These are phyloP conservation scores for Syncephalis plumigaleata DNA, from an alignment of 371 early-diverging fungal species.

Conservation along the genomic window DNA sequence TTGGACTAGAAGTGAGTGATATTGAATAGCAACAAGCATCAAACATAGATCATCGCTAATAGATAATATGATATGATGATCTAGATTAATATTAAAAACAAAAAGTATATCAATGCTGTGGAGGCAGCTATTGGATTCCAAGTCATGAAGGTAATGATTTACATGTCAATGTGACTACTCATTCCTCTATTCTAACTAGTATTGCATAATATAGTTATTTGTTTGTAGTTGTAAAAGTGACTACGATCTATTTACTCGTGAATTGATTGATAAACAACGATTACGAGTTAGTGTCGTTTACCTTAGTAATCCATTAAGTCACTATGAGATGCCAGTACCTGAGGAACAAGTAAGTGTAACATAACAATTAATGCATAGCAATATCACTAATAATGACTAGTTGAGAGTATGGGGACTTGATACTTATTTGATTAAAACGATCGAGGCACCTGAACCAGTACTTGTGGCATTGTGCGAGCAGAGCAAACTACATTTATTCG, in stretches of 20 bases:
- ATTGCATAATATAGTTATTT: constrained; percentile 33
- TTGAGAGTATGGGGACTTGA: constrained; percentile 40
- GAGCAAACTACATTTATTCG: constrained; percentile 32
- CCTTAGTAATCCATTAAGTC: constrained; percentile 15
- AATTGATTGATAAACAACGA: constrained; percentile 31
- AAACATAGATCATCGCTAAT: no score
- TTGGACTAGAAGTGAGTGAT: not conserved
- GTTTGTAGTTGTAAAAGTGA: constrained; percentile 60
- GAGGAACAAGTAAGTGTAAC: constrained; percentile 13
- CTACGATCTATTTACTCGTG: constrained; percentile 40
- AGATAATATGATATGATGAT: no score
- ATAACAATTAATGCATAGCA: no score
- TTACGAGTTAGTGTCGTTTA: constrained; percentile 42
- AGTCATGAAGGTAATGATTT: no score
- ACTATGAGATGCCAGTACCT: constrained; percentile 21
- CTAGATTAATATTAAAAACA: constrained; percentile 38
- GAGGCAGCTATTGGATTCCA: constrained; percentile 20
- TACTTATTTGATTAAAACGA: constrained; percentile 43
- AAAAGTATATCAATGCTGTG: constrained; percentile 33
- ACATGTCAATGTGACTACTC: not conserved
- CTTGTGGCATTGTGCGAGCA: constrained; percentile 42
- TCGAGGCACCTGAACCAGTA: constrained; percentile 57
- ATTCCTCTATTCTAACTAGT: not conserved
- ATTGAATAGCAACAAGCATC: no score
- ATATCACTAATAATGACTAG: no score